These are phyloP conservation scores for Hyphopichia burtonii DNA, from an alignment of 1,139 yeast genomes.

Conservation along the genomic window DNA sequence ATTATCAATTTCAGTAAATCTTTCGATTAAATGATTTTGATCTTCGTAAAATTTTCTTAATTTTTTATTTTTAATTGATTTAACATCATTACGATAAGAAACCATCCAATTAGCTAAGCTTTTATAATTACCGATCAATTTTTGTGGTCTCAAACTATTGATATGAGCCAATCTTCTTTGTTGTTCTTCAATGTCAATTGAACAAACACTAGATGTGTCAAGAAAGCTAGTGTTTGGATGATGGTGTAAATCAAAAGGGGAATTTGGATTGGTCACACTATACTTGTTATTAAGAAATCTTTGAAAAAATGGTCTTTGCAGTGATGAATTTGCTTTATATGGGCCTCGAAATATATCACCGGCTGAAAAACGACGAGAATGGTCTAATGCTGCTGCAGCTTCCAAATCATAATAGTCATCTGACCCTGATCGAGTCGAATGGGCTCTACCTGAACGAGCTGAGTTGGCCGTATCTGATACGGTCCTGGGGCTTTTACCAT, in stretches of 20 bases:
- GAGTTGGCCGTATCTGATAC: no score
- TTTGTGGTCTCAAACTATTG: conserved; percentile 42
- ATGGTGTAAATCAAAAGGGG: conserved; percentile 14
- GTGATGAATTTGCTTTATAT: background rate
- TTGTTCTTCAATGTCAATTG: conserved; percentile 22
- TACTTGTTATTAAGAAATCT: conserved; percentile 28
- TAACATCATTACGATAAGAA: conserved; percentile 20
- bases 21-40: conserved; percentile 61
- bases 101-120: conserved; percentile 52
- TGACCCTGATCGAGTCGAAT: background rate
- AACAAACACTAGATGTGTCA: conserved; percentile 17
- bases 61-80: conserved; percentile 18
- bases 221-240: conserved; percentile 7
- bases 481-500: no score
- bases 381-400: background rate
- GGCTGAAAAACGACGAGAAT: background rate
- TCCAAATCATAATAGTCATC: background rate
- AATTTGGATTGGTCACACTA: conserved; percentile 31
- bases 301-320: conserved; percentile 24
- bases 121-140: conserved; percentile 53
- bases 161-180: conserved; percentile 21
- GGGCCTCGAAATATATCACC: conserved; percentile 1
- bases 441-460: no score
- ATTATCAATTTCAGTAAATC: conserved; percentile 60
- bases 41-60: conserved; percentile 38